Base-by-base conservation (phyloP, 2,329 filamentous ascomycete genomes). In the Curvularia verruculosa region DNA sequence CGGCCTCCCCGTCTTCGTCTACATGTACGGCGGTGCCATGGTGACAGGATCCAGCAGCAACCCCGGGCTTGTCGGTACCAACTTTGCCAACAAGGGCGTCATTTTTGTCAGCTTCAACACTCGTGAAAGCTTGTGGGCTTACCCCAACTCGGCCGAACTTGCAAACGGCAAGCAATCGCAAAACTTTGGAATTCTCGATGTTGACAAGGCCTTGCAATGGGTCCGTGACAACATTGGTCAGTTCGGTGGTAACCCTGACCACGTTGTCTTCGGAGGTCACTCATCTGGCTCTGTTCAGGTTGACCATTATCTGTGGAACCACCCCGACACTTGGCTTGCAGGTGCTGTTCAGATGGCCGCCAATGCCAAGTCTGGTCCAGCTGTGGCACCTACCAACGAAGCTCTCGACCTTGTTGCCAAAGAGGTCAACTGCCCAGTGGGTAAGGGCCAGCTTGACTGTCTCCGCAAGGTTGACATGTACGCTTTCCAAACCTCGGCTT, bases 1-100 rank as follows among this genome's bases (percentile, higher is more conserved):
- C 8, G 60, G 61, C 28, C 49, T 68, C 41, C 60, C 74, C 36
- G 73, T 79, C 2, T 75, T 77, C 9, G 72, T 80, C 0, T 81
- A 79, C 65, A 78, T 79, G 75, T 79, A 80, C 28, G 77, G 78
- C 2, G 77, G 75, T 36, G 76, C 75, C 6, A 78, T 78, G 76
- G 76, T 78, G 21, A 78, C 75, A 6, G 76, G 76, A 7, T 69
- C 66, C 19, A 69, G 61, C 67, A 80, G 76, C 68, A 79, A 79
- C 59, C 73, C 77, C 19, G 73, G 75, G 18, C 61, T 78, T 53
- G 77, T 76, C 61, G 79, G 79, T 59, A 79, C 77, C 65, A 73
- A 79, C 29, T 69, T 69, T 48, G 65, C 66, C 50, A 65, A 61
- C 47, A 67, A 67, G 41, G 66, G 61, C 24, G 65, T 67, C 19